phyloP scores from a whole-genome alignment of 2,329 filamentous ascomycete species.

The Epichloe festucae region DNA sequence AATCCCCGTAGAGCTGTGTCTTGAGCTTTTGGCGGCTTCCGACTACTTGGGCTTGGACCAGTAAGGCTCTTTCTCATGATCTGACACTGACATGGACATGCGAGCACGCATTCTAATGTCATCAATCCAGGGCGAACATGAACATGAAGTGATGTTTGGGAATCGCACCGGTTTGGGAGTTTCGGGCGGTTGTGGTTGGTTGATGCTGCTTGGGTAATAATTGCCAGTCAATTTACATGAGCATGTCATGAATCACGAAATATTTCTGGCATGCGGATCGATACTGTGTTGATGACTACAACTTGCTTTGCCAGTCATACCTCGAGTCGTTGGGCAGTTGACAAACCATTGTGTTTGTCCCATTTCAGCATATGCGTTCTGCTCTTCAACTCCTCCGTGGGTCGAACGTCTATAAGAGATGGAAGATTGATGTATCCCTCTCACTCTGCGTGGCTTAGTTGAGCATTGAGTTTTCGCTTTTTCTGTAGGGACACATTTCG shows the following conservation, averaged over 20 bases:
- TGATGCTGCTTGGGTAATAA: background rate
- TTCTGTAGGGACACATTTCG: constrained; percentile 32
- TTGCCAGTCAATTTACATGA: background rate
- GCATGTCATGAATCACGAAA: background rate
- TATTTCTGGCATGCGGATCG: background rate
- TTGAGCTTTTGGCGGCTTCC: constrained; percentile 65
- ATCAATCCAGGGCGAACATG: constrained; percentile 22
- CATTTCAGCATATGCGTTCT: constrained; percentile 44
- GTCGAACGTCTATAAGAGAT: constrained; percentile 41
- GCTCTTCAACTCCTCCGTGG: constrained; percentile 33
- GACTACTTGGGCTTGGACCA: constrained; percentile 61
- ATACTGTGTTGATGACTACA: background rate
- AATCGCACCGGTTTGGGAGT: background rate
- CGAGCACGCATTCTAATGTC: constrained; percentile 15
- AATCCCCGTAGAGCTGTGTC: constrained; percentile 63
- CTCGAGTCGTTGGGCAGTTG: background rate
- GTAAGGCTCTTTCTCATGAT: constrained; percentile 17
- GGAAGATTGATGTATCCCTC: constrained; percentile 37
- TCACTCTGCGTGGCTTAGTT: constrained; percentile 37
- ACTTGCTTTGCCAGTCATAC: background rate
- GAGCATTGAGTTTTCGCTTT: constrained; percentile 33
- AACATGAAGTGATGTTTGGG: constrained; percentile 20
- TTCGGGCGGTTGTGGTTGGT: background rate
- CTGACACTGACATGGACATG: constrained; percentile 15
- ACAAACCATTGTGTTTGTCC: constrained; percentile 10